Evolutionary conservation across 192 early-diverging fungal genomes (phyloP).

Genomic region (Entomortierella beljakovae): DNA sequence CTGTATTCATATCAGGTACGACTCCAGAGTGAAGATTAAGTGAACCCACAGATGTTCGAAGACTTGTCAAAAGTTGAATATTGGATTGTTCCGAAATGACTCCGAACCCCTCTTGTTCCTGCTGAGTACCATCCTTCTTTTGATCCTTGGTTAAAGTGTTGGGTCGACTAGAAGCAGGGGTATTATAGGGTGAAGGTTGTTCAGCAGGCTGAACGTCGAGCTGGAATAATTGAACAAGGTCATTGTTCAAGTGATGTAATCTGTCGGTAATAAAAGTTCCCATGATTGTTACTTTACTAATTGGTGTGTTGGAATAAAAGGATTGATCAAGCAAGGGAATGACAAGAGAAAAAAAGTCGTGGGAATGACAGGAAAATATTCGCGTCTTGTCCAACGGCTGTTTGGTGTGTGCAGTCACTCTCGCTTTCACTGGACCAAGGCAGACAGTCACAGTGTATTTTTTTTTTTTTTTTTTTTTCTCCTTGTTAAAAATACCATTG

Average conservation of each 20-base stretch:
- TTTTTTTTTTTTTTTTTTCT: too few relatives aligned
- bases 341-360: background rate
- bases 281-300: constrained; percentile 10
- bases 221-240: constrained; percentile 49
- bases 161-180: background rate
- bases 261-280: constrained; percentile 51
- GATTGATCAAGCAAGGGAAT: background rate
- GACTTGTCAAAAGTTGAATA: background rate
- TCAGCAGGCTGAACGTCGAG: constrained; percentile 33
- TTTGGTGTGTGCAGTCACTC: too few relatives aligned
- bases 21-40: constrained; percentile 30
- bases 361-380: background rate
- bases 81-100: constrained; percentile 1
- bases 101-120: background rate
- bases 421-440: too few relatives aligned
- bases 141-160: background rate
- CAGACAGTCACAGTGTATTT: too few relatives aligned
- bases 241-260: constrained; percentile 39
- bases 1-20: constrained; percentile 38
- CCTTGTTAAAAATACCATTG: too few relatives aligned
- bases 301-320: background rate
- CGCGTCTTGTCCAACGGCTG: too few relatives aligned
- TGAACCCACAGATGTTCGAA: constrained; percentile 16
- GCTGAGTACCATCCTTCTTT: background rate
- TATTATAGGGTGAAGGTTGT: background rate